Percentiles rank a stretch among this genome's conserved stretches.
Evolutionary conservation across 176 grass and related monocot species (phyloP).

Genomic region (Saccharum spontaneum): DNA sequence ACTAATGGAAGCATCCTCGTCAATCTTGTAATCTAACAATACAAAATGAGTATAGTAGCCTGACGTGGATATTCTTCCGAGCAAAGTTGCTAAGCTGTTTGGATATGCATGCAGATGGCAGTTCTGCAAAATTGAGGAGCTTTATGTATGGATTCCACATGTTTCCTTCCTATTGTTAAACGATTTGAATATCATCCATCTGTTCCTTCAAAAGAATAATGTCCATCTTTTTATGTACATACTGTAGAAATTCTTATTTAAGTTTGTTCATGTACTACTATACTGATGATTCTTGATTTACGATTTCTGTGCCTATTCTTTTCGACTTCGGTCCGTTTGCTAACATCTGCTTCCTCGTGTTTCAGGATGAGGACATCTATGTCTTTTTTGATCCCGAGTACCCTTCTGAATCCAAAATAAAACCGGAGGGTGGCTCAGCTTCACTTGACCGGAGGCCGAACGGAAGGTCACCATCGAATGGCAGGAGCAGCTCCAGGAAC

Average conservation of each 20-base stretch:
- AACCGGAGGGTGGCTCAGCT: conserved; percentile 56
- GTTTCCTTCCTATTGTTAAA: not conserved
- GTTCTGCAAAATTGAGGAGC: not conserved
- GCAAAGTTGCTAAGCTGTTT: not conserved
- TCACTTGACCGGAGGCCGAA: conserved; percentile 49
- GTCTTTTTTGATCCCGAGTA: conserved; percentile 96
- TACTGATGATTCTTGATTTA: not conserved
- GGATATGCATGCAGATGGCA: not conserved
- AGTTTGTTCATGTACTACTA: not conserved
- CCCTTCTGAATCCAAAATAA: conserved; percentile 79
- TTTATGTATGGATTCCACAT: not conserved
- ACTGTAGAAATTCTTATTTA: conserved; percentile 6
- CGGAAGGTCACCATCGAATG: conserved; percentile 59
- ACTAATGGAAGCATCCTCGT: not conserved
- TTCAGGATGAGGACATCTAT: conserved; percentile 99
- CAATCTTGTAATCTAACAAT: conserved; percentile 2
- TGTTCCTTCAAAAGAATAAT: not conserved
- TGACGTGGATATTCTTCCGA: not conserved
- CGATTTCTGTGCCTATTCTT: not conserved
- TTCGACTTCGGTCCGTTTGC: not conserved
- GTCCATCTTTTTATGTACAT: not conserved
- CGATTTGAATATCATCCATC: not conserved
- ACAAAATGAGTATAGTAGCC: not conserved
- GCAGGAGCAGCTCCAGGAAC: conserved; percentile 59
- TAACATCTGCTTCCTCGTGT: conserved; percentile 2